Conservation (phyloP, 2,329 filamentous ascomycete genomes). For the Aureobasidium uvarum region DNA sequence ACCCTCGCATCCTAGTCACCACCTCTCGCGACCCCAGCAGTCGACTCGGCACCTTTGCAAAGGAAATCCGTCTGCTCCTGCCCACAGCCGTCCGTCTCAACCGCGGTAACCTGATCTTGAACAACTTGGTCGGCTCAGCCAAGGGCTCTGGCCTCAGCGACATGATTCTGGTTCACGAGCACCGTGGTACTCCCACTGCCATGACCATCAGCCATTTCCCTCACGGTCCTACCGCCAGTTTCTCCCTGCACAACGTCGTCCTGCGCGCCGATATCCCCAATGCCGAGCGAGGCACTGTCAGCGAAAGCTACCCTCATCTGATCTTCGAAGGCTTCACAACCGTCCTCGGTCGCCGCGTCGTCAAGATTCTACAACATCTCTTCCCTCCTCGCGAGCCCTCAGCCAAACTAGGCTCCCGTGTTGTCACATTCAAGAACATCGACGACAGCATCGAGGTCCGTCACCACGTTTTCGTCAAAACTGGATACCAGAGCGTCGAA, state of each 20-base stretch:
- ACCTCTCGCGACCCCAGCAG: constrained; percentile 86
- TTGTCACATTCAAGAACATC: constrained; percentile 92
- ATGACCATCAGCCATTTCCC: constrained; percentile 84
- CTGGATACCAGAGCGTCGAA: constrained; percentile 84
- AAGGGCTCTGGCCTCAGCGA: constrained; percentile 79
- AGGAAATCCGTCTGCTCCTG: constrained; percentile 80
- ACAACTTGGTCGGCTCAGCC: constrained; percentile 79
- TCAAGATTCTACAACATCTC: constrained; percentile 88
- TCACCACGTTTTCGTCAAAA: constrained; percentile 91
- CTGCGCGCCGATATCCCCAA: constrained; percentile 91
- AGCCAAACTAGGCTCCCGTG: constrained; percentile 79
- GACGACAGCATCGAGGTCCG: constrained; percentile 86
- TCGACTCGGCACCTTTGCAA: constrained; percentile 82
- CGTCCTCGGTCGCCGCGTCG: constrained; percentile 73
- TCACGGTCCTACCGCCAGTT: constrained; percentile 82
- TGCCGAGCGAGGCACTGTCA: constrained; percentile 79
- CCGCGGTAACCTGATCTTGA: constrained; percentile 83
- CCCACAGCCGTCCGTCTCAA: constrained; percentile 88
- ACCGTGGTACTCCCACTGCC: constrained; percentile 87
- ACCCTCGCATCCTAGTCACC: constrained; percentile 84
- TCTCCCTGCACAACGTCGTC: constrained; percentile 89
- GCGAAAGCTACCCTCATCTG: constrained; percentile 88
- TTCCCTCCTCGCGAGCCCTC: constrained; percentile 84
- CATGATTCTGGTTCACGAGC: constrained; percentile 84
- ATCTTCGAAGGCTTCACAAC: constrained; percentile 94